Evolutionary conservation across 176 grass and related monocot genomes (phyloP).

Genomic region (Zea luxurians): DNA sequence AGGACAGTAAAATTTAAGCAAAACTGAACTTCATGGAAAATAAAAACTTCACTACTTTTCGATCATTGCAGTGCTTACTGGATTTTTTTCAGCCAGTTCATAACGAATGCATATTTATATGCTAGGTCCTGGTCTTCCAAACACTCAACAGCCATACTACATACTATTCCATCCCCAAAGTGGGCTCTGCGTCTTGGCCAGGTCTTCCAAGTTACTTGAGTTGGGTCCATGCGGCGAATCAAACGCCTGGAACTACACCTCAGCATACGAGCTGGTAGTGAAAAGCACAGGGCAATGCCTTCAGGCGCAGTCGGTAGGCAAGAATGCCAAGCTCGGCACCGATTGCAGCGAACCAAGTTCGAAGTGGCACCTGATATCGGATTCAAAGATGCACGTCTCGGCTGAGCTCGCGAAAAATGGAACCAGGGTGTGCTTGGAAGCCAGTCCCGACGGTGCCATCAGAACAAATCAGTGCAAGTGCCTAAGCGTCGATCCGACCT

Average conservation of each 20-base stretch:
- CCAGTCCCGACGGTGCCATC: slow-evolving; percentile 47
- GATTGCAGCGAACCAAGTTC: slow-evolving; percentile 59
- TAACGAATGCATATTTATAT: slow-evolving; percentile 14
- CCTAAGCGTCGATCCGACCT: slow-evolving; percentile 50
- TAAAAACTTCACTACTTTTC: not conserved
- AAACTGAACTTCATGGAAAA: not conserved
- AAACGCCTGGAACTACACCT: slow-evolving; percentile 76
- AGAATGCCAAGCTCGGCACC: slow-evolving; percentile 46
- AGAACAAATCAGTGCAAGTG: slow-evolving; percentile 75
- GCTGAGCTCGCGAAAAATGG: slow-evolving; percentile 57
- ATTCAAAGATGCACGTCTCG: slow-evolving; percentile 77
- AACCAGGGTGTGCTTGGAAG: slow-evolving; percentile 69
- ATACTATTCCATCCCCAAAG: slow-evolving; percentile 78
- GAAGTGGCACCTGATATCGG: slow-evolving; percentile 71
- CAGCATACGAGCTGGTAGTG: slow-evolving; percentile 44
- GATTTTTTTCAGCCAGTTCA: slow-evolving; percentile 1
- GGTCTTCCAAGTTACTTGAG: slow-evolving; percentile 48
- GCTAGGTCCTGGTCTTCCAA: slow-evolving; percentile 75
- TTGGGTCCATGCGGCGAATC: slow-evolving; percentile 66
- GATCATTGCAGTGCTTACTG: not conserved
- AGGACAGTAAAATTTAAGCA: not conserved
- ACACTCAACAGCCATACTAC: slow-evolving; percentile 48
- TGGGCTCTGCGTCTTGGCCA: slow-evolving; percentile 69
- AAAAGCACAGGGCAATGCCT: slow-evolving; percentile 65
- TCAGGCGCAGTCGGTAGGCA: slow-evolving; percentile 44